Evolutionary conservation across 2,329 filamentous ascomycete species (phyloP).

Genomic region (Aspergillus aculeatus): DNA sequence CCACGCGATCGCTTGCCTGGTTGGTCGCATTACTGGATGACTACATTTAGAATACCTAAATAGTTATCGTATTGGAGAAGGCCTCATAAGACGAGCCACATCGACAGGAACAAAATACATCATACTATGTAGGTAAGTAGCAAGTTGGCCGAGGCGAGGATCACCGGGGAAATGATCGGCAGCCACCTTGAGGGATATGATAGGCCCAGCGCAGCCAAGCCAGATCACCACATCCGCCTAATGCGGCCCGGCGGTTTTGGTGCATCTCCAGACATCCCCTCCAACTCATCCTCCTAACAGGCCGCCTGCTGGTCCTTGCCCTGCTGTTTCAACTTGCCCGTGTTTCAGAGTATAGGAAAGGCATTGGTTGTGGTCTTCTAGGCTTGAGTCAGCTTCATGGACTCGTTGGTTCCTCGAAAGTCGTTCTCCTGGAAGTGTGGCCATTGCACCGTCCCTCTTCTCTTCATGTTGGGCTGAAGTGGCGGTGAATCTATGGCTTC

Average conservation of each 20-base stretch:
- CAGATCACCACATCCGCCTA: background rate
- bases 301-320: background rate
- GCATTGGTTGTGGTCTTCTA: background rate
- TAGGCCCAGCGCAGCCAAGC: background rate
- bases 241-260: background rate
- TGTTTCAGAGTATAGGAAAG: background rate
- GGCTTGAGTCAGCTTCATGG: background rate
- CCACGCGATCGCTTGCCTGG: background rate
- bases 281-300: background rate
- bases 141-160: too few species aligned
- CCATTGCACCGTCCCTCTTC: background rate
- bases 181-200: background rate
- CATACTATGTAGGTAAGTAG: too few species aligned
- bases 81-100: too few species aligned
- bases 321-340: background rate
- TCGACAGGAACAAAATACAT: too few species aligned
- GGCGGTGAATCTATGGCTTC: slow-evolving; percentile 8
- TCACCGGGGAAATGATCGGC: too few species aligned
- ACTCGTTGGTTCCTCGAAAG: background rate
- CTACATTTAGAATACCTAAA: too few species aligned
- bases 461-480: slow-evolving; percentile 6
- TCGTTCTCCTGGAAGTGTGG: background rate
- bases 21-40: background rate
- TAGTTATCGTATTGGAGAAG: too few species aligned
- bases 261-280: background rate